These are phyloP conservation scores for Tothia fuscella DNA, from an alignment of 2,329 filamentous ascomycete genomes.

Conservation along the genomic window DNA sequence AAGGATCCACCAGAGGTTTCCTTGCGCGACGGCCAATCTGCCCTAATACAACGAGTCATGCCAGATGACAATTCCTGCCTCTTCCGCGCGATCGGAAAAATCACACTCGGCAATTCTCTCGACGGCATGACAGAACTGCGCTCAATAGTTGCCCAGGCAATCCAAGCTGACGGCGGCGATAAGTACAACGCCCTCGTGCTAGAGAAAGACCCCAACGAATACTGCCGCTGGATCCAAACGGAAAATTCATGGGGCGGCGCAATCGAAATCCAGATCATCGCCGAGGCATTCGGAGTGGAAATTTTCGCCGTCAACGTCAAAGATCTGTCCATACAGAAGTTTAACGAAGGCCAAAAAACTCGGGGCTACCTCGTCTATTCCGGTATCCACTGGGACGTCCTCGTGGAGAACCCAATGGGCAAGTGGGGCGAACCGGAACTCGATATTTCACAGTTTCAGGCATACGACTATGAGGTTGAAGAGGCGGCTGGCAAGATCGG, in stretches of 20 bases:
- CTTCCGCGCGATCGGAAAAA: conserved; percentile 77
- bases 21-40: conserved; percentile 43
- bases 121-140: conserved; percentile 62
- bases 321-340: conserved; percentile 54
- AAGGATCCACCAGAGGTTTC: conserved; percentile 51
- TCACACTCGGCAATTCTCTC: conserved; percentile 52
- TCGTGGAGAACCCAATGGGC: conserved; percentile 57
- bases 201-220: conserved; percentile 56
- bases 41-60: conserved; percentile 75
- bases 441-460: conserved; percentile 65
- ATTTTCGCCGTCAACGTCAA: conserved; percentile 76
- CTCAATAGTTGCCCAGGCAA: conserved; percentile 64
- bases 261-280: conserved; percentile 79
- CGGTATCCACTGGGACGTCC: conserved; percentile 86
- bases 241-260: conserved; percentile 81
- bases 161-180: conserved; percentile 54
- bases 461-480: conserved; percentile 41
- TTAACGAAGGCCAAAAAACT: conserved; percentile 58
- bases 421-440: conserved; percentile 54
- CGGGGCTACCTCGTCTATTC: conserved; percentile 79
- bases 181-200: conserved; percentile 67
- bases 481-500: conserved; percentile 46
- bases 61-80: conserved; percentile 93
- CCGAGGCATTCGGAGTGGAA: conserved; percentile 73
- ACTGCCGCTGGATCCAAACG: conserved; percentile 70